Conservation (phyloP, 1,139 yeast species). For the Yamadazyma friedrichii region DNA sequence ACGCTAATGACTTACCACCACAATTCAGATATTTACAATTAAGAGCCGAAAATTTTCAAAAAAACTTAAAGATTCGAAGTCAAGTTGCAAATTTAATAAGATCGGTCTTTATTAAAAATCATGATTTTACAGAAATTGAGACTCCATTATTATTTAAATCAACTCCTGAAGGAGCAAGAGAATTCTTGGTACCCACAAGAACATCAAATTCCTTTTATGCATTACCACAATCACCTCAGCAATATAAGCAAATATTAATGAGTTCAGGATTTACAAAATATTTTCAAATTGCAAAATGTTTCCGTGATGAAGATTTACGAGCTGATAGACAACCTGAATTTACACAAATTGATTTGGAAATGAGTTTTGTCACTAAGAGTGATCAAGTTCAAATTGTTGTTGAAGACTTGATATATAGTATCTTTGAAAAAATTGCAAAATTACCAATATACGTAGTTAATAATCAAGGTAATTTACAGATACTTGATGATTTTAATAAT, state of each 20-base stretch:
- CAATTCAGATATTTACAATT: slow-evolving; percentile 80
- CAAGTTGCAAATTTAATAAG: slow-evolving; percentile 58
- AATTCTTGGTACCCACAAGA: slow-evolving; percentile 90
- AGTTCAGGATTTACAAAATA: slow-evolving; percentile 87
- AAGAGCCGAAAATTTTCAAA: slow-evolving; percentile 60
- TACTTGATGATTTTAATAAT: slow-evolving; percentile 18
- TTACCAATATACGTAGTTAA: slow-evolving; percentile 37
- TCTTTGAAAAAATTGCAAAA: slow-evolving; percentile 55
- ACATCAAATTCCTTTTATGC: slow-evolving; percentile 69
- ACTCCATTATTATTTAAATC: slow-evolving; percentile 92
- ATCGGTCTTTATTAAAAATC: slow-evolving; percentile 38
- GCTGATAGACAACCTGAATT: slow-evolving; percentile 97
- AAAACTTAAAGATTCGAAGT: slow-evolving; percentile 60
- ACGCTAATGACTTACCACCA: slow-evolving; percentile 63
- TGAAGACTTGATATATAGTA: slow-evolving; percentile 51
- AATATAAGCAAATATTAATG: slow-evolving; percentile 90
- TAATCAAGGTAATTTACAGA: slow-evolving; percentile 22
- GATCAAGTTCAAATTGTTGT: slow-evolving; percentile 68
- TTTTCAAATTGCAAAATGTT: slow-evolving; percentile 90
- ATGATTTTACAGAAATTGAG: slow-evolving; percentile 76
- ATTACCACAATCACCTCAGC: slow-evolving; percentile 96
- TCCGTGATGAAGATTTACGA: slow-evolving; percentile 92
- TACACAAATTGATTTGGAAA: slow-evolving; percentile 92
- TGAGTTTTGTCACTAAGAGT: slow-evolving; percentile 72
- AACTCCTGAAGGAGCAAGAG: slow-evolving; percentile 98